Conservation (phyloP, 176 grass and related monocot genomes). For the Puya raimondii region DNA sequence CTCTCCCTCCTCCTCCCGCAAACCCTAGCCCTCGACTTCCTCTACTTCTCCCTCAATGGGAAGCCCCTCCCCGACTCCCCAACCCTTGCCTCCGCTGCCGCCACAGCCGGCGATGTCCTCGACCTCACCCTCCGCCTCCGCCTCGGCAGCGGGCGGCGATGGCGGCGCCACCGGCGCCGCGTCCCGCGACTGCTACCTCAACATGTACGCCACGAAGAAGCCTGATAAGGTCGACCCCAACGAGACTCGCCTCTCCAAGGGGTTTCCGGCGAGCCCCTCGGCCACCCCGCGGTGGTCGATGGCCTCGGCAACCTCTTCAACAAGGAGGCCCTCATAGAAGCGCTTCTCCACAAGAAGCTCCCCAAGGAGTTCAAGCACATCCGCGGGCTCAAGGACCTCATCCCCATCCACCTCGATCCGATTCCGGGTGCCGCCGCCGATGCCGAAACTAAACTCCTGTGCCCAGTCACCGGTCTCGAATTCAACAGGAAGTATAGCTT, state of each 20-base stretch:
- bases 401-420: conserved; percentile 56
- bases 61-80: conserved; percentile 26
- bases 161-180: conserved; percentile 91
- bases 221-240: conserved; percentile 96
- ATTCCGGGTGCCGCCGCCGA: conserved; percentile 17
- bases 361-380: conserved; percentile 69
- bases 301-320: conserved; percentile 85
- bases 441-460: conserved; percentile 62
- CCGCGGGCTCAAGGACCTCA: conserved; percentile 78
- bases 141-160: conserved; percentile 78
- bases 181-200: conserved; percentile 99
- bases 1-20: conserved; percentile 10
- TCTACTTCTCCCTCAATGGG: conserved; percentile 66
- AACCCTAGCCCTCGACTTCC: conserved; percentile 33
- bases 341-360: conserved; percentile 69
- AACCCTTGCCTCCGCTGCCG: conserved; percentile 4
- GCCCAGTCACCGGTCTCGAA: conserved; percentile 60
- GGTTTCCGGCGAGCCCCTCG: conserved; percentile 79
- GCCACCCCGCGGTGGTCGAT: conserved; percentile 49
- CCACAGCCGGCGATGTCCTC: conserved; percentile 25
- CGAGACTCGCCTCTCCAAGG: conserved; percentile 76
- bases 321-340: conserved; percentile 95
- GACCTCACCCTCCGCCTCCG: conserved; percentile 43
- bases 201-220: conserved; percentile 88
- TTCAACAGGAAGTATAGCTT: conserved; percentile 91